phyloP scores from a whole-genome alignment of 1,284 basidiomycete species.

The Moniliella sp. region DNA sequence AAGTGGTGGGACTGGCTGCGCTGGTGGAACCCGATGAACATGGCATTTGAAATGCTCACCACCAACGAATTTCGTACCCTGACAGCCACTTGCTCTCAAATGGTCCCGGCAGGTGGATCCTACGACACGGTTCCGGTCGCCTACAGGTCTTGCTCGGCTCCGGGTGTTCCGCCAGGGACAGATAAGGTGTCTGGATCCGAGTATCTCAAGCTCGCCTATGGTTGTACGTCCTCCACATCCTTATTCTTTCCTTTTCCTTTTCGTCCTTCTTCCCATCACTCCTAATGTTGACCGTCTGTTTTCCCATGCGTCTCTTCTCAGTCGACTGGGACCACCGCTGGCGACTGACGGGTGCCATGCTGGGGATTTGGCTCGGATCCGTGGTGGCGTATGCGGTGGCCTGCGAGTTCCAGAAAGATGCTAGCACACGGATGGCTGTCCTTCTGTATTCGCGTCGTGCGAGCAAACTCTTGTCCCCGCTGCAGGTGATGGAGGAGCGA shows the following conservation, averaged over 20 bases:
- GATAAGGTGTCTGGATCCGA: slow-evolving; percentile 5
- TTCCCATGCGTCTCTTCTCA: too few relatives aligned
- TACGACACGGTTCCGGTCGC: slow-evolving; percentile 6
- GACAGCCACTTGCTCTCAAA: slow-evolving; percentile 8
- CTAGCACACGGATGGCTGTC: slow-evolving; percentile 11
- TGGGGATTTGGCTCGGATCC: slow-evolving; percentile 4
- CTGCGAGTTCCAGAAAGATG: slow-evolving; percentile 18
- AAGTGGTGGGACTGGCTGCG: slow-evolving; percentile 26
- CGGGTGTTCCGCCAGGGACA: slow-evolving; percentile 11
- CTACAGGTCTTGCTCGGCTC: slow-evolving; percentile 16
- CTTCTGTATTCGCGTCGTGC: too few relatives aligned
- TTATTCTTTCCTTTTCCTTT: too few relatives aligned
- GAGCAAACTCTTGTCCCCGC: too few relatives aligned
- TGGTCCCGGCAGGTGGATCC: slow-evolving; percentile 8
- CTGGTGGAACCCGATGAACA: slow-evolving; percentile 21
- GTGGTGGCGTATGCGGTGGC: slow-evolving; percentile 9
- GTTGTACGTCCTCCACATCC: too few relatives aligned
- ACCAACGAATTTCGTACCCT: slow-evolving; percentile 21
- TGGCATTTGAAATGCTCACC: slow-evolving; percentile 17
- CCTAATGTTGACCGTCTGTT: too few relatives aligned
- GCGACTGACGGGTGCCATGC: slow-evolving; percentile 17
- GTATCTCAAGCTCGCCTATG: slow-evolving; percentile 9
- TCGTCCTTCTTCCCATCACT: too few relatives aligned
- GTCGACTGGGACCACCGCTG: slow-evolving; percentile 3
- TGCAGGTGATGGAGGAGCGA: too few relatives aligned